Conservation (phyloP, 495 filamentous ascomycete genomes). For the Jackrogersella multiformis region DNA sequence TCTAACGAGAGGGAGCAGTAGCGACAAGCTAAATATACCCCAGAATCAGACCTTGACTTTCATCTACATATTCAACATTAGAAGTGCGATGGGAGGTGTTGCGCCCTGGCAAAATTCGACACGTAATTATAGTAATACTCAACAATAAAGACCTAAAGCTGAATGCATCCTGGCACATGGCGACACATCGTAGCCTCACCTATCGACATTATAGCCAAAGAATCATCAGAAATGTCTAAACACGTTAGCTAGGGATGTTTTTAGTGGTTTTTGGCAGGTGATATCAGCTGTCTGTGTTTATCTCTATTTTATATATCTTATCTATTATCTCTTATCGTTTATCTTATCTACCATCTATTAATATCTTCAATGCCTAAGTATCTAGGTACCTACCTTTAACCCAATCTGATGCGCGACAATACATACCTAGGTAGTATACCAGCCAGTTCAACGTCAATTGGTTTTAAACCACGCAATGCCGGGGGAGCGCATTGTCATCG, state of each 20-base stretch:
- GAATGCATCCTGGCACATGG: neutral
- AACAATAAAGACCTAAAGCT: too few species aligned
- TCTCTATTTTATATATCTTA: neutral
- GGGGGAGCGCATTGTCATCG: constrained; percentile 58
- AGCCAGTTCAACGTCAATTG: constrained; percentile 10
- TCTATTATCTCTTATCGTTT: neutral
- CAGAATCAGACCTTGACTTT: neutral
- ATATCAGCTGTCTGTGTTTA: neutral
- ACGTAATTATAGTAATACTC: too few species aligned
- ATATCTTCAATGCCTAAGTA: too few species aligned
- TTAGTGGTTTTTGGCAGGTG: neutral
- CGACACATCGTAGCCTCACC: too few species aligned
- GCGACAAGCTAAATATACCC: neutral
- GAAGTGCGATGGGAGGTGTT: neutral
- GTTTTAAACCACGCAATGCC: constrained; percentile 50
- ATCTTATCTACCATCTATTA: neutral
- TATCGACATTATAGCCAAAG: too few species aligned
- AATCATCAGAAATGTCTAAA: too few species aligned
- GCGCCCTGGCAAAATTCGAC: neutral
- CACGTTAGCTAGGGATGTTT: too few species aligned
- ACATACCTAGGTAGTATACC: neutral
- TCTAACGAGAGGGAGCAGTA: neutral
- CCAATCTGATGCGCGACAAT: neutral
- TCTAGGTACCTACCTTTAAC: neutral
- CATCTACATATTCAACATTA: neutral